phyloP scores from a whole-genome alignment of 768 basidiomycete genomes.

The Strobilomyces dryophilus region DNA sequence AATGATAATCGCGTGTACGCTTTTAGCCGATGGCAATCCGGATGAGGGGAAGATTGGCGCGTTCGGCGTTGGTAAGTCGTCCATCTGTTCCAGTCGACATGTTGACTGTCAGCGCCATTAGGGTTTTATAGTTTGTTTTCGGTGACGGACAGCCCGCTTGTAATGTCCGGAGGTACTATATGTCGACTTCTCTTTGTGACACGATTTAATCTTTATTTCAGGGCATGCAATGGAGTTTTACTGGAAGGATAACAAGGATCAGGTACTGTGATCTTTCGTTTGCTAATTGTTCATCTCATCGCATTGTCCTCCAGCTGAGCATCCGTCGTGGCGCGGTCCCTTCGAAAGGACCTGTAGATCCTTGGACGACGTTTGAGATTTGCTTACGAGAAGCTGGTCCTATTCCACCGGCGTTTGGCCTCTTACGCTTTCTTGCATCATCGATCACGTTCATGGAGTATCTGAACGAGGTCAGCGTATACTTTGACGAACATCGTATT shows the following conservation, averaged over 20 bases:
- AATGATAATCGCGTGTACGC: background rate
- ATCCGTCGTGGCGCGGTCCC: slow-evolving; percentile 31
- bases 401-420: slow-evolving; percentile 74
- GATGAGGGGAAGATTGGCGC: slow-evolving; percentile 26
- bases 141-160: slow-evolving; percentile 78
- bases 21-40: slow-evolving; percentile 23
- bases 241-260: background rate
- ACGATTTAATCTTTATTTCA: background rate
- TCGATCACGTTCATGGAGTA: slow-evolving; percentile 89
- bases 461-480: slow-evolving; percentile 69
- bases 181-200: background rate
- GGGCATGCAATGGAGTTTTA: slow-evolving; percentile 1
- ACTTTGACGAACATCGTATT: slow-evolving; percentile 69
- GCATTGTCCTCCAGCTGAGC: slow-evolving; percentile 50
- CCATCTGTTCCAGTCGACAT: background rate
- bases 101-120: background rate
- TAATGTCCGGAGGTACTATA: slow-evolving; percentile 67
- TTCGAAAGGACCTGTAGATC: slow-evolving; percentile 9
- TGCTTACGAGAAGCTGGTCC: slow-evolving; percentile 69
- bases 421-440: slow-evolving; percentile 87
- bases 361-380: slow-evolving; percentile 89
- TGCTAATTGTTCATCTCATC: background rate
- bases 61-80: slow-evolving; percentile 21
- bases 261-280: background rate
- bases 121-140: slow-evolving; percentile 82